These are phyloP conservation scores for Globisporangium radiosum DNA, from an alignment of 352 stramenopile genomes.

Conservation along the genomic window DNA sequence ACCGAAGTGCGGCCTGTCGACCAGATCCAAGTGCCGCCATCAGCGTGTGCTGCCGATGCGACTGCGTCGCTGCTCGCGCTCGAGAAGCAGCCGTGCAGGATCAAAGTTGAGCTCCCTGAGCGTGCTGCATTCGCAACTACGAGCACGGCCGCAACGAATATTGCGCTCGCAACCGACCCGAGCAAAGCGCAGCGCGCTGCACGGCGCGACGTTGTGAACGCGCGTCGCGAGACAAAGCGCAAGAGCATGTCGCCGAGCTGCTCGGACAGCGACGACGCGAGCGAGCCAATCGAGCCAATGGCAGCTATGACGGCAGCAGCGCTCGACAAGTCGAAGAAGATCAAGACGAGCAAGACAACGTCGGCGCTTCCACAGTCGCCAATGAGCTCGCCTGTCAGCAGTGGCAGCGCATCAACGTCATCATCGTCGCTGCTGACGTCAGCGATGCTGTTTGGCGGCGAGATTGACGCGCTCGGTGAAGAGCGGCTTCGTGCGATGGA, in stretches of 20 bases:
- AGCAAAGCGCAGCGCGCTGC: slow-evolving; percentile 64
- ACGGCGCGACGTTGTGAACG: slow-evolving; percentile 55
- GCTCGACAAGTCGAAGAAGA: slow-evolving; percentile 57
- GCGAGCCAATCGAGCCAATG: slow-evolving; percentile 8
- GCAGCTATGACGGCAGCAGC: not conserved
- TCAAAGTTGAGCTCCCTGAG: slow-evolving; percentile 48
- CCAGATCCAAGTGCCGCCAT: slow-evolving; percentile 50
- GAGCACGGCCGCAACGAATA: not conserved
- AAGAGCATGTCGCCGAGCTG: slow-evolving; percentile 35
- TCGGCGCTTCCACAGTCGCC: slow-evolving; percentile 9
- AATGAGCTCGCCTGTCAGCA: slow-evolving; percentile 6
- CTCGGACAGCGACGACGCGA: slow-evolving; percentile 2
- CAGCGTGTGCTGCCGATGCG: slow-evolving; percentile 13
- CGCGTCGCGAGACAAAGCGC: slow-evolving; percentile 63
- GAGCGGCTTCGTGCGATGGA: slow-evolving; percentile 81
- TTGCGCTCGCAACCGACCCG: slow-evolving; percentile 10
- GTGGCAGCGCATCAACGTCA: slow-evolving; percentile 7
- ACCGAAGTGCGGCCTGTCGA: slow-evolving; percentile 42
- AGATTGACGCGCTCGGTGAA: slow-evolving; percentile 63
- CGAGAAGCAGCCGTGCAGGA: slow-evolving; percentile 35
- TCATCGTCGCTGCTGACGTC: slow-evolving; percentile 13
- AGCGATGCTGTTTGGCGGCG: slow-evolving; percentile 23
- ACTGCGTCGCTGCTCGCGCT: slow-evolving; percentile 12
- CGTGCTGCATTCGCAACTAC: not conserved
- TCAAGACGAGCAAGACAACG: slow-evolving; percentile 64